Evolutionary conservation across 805 yeast species (phyloP).

Genomic region (Yarrowia sp.): DNA sequence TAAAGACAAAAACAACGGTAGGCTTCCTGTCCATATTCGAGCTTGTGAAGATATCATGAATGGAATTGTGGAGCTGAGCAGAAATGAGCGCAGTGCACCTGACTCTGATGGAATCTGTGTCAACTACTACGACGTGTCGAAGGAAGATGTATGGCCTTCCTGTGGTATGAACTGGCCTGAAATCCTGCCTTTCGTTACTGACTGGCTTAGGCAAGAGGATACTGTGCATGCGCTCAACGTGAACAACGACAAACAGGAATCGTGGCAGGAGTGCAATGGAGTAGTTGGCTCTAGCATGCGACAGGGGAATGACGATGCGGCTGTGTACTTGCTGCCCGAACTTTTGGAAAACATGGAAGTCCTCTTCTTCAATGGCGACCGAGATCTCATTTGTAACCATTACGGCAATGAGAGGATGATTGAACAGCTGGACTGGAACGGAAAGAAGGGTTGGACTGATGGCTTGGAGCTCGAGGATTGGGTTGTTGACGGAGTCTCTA

Average conservation of each 20-base stretch:
- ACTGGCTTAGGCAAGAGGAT: conserved; percentile 57
- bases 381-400: conserved; percentile 87
- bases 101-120: conserved; percentile 58
- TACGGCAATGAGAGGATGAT: conserved; percentile 75
- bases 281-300: conserved; percentile 61
- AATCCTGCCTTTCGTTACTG: conserved; percentile 57
- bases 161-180: conserved; percentile 96
- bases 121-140: conserved; percentile 82
- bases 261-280: conserved; percentile 83
- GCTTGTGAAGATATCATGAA: conserved; percentile 56
- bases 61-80: conserved; percentile 48
- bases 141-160: conserved; percentile 75
- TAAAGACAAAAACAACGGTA: conserved; percentile 40
- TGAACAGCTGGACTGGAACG: conserved; percentile 68
- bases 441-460: conserved; percentile 50
- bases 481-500: conserved; percentile 53
- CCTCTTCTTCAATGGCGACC: conserved; percentile 82
- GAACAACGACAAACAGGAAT: conserved; percentile 49
- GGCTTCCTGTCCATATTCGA: conserved; percentile 43
- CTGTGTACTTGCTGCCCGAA: conserved; percentile 71
- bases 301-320: conserved; percentile 62
- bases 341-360: conserved; percentile 66
- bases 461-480: conserved; percentile 53
- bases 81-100: conserved; percentile 41
- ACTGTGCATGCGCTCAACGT: conserved; percentile 62